Evolutionary conservation across 2,329 filamentous ascomycete species (phyloP).

Genomic region (Epichloe festucae): DNA sequence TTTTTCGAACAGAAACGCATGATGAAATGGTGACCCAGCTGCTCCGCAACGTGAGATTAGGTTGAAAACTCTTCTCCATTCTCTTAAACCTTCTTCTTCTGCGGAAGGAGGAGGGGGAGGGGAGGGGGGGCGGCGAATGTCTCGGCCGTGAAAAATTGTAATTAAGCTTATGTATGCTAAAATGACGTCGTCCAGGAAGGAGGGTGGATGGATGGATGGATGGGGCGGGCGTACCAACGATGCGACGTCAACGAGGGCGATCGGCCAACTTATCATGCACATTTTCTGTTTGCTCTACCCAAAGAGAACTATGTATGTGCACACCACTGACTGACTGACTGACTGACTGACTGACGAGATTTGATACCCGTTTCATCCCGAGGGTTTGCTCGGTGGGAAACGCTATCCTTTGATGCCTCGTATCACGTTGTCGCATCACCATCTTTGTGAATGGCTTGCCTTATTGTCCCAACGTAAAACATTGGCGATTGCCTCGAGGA

Average conservation of each 20-base stretch:
- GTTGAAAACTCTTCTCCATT: too few relatives aligned
- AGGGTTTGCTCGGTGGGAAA: conserved; percentile 20
- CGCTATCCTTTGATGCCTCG: too few relatives aligned
- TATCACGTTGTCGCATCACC: too few relatives aligned
- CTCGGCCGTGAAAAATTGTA: background rate
- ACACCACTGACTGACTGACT: too few relatives aligned
- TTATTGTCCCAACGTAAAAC: too few relatives aligned
- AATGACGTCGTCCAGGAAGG: background rate
- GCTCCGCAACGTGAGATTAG: too few relatives aligned
- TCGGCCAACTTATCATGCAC: background rate
- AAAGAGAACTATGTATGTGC: background rate
- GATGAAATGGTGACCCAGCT: too few relatives aligned
- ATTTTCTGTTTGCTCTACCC: background rate
- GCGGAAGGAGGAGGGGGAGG: background rate
- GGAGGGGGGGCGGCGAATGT: background rate
- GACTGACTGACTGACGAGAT: too few relatives aligned
- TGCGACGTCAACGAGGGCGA: background rate
- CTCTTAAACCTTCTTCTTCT: background rate
- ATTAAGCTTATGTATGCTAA: background rate
- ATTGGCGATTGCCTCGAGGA: too few relatives aligned
- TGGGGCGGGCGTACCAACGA: background rate
- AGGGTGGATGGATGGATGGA: too few relatives aligned
- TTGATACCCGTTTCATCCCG: background rate
- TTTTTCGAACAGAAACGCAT: too few relatives aligned
- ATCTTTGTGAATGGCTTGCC: too few relatives aligned